Evolutionary conservation across 345 rosid species (phyloP).

Genomic region (Lepidium didymum): DNA sequence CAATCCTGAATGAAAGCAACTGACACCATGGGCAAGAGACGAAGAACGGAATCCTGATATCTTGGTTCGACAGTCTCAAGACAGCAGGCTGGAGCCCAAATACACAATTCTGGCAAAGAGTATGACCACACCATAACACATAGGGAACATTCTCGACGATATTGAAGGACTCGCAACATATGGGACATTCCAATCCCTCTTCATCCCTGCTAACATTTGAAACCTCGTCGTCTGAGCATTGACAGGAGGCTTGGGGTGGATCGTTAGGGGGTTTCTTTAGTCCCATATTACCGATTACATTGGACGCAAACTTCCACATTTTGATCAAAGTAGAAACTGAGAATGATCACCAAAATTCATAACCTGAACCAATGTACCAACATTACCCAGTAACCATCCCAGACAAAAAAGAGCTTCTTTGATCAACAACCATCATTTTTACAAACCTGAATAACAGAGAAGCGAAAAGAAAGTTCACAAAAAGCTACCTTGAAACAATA

Average conservation of each 20-base stretch:
- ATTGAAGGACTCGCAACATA: constrained; percentile 68
- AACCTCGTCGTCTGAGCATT: constrained; percentile 52
- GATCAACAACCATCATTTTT: neutral
- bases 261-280: constrained; percentile 25
- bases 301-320: constrained; percentile 44
- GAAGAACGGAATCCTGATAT: constrained; percentile 46
- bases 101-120: constrained; percentile 60
- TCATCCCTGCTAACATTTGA: constrained; percentile 31
- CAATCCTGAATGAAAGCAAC: constrained; percentile 40
- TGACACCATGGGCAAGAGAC: constrained; percentile 65
- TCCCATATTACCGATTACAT: constrained; percentile 28
- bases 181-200: constrained; percentile 59
- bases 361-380: neutral
- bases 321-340: neutral
- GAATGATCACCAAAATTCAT: neutral
- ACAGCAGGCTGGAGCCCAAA: constrained; percentile 49
- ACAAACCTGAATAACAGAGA: neutral
- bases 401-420: neutral
- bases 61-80: constrained; percentile 37
- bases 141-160: constrained; percentile 67
- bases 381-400: constrained; percentile 3
- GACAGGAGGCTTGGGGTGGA: constrained; percentile 27
- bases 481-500: neutral
- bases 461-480: neutral
- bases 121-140: constrained; percentile 69